Evolutionary conservation across 208 protist genomes (phyloP), one percentile per base, ranked within the genome.

Genomic region (Wallacemonas sp.): DNA sequence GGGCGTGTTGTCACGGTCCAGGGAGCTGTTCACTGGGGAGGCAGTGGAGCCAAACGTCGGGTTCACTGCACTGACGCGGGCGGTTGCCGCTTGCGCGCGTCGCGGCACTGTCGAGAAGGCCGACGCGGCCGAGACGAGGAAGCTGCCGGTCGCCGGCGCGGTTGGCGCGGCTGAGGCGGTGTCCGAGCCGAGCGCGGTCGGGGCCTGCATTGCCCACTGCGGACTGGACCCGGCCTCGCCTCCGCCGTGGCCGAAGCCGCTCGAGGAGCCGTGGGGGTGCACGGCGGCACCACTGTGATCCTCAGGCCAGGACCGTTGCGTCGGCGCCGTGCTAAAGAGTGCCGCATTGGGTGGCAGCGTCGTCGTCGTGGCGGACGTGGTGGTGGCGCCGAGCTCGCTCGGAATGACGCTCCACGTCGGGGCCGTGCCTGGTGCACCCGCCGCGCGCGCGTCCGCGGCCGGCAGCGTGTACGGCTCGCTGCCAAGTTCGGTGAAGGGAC

Each of bases 51-150:
- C 14, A 7, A 0, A 41, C 36, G 14, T 7, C 10, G 14, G 36
- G 14, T 14, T 14, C 10, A 16, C 36, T 0, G 10, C 36, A 16
- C 10, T 14, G 36, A 7, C 36, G 14, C 36, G 10, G 36, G 10
- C 14, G 7, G 36, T 41, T 14, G 36, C 36, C 36, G 36, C 36
- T 41, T 41, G 36, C 5, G 42, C 42, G 42, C 42, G 42, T 11
- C 48, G 48, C 26, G 48, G 48, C 10, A 55, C 48, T 8, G 48
- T 55, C 25, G 48, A 55, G 29, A 55, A 55, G 23, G 48, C 48
- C 7, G 25, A 7, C 4, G 48, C 4, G 8, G 44, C 44, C 16
- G 44, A 41, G 36, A 41, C 10, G n/a, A 49, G 18, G 44, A 49
- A 49, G 7, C 16, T 16, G 8, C 44, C 44, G 16, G 20, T 7